Evolutionary conservation across 2,329 filamentous ascomycete genomes (phyloP), one percentile per base, ranked within the genome.

Genomic region (Aspergillus pseudonomiae): DNA sequence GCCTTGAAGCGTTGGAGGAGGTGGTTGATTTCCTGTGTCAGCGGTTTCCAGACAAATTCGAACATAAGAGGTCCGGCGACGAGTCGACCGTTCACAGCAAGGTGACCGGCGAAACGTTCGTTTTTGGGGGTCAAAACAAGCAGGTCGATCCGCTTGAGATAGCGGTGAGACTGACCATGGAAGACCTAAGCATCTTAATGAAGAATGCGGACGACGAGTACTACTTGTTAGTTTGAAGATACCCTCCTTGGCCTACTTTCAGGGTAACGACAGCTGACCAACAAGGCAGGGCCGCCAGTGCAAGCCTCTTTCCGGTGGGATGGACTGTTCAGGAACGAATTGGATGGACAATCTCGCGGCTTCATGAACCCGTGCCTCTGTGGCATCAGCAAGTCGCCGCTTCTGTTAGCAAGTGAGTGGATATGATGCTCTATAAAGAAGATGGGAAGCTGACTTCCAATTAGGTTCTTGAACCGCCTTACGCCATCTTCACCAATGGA

Each of bases 251-350:
- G 16, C 21, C 12, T 26, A 48, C 24, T 50, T 50, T 14, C 12
- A n/a, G 56, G 24, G 48, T 6, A 57, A 52, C 7, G n/a, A 21
- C 10, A 36, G 46, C 62, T 65, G 43, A 68, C 50, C n/a, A 11
- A 45, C 19, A 24, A n/a, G 4, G 24, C 61, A 83, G 81, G 32
- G 77, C 79, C 60, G 84, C 83, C 28, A 83, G 82, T 53, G 83
- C 84, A 6, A 85, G 82, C 16, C 73, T 85, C 6, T 85, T 85
- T 65, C 84, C 84, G 1, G 80, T 83, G 0, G 84, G 84, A 9
- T 86, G 83, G 82, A 79, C 79, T 26, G 76, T 85, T 14, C 71
- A 79, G 45, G 75, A 81, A 52, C 78, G 82, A 30, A 83, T 86
- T 52, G 83, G 83, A 28, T 82, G 77, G 68, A 80, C 80, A 2